Evolutionary conservation across 306 rosid species (phyloP).

Genomic region (Prunus campanulata): DNA sequence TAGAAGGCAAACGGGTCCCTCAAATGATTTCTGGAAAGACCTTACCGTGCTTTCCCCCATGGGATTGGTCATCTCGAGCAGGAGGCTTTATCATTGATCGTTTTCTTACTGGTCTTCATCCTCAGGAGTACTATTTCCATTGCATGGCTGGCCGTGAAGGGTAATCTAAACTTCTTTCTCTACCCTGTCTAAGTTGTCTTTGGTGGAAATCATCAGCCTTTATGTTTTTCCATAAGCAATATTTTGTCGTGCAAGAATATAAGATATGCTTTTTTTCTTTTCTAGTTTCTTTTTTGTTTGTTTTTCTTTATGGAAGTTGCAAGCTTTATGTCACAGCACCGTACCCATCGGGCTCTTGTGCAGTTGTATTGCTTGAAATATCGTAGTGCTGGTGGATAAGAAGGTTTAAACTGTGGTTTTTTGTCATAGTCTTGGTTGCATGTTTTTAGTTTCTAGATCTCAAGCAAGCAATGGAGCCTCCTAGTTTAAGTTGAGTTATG

Average conservation of each 20-base stretch:
- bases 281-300: too few species aligned
- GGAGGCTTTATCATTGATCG: constrained; percentile 94
- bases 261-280: background rate
- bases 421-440: background rate
- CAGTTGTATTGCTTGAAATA: background rate
- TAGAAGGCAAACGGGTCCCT: constrained; percentile 96
- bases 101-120: constrained; percentile 93
- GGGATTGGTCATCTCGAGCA: constrained; percentile 94
- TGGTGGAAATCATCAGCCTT: background rate
- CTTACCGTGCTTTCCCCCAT: constrained; percentile 85
- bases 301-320: background rate
- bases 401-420: background rate
- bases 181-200: constrained; percentile 3
- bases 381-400: background rate
- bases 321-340: background rate
- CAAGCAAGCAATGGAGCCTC: background rate
- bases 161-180: constrained; percentile 40
- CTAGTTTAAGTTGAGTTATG: background rate
- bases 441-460: background rate
- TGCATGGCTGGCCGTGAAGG: constrained; percentile 99
- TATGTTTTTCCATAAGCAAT: background rate
- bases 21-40: constrained; percentile 98
- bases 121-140: constrained; percentile 94
- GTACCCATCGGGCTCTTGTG: background rate
- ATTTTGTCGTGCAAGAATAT: background rate